A percentile compares a stretch with the other conserved stretches of the same genome.
phyloP scores from a whole-genome alignment of 2,329 filamentous ascomycete species.

The Ophiostoma populinum region DNA sequence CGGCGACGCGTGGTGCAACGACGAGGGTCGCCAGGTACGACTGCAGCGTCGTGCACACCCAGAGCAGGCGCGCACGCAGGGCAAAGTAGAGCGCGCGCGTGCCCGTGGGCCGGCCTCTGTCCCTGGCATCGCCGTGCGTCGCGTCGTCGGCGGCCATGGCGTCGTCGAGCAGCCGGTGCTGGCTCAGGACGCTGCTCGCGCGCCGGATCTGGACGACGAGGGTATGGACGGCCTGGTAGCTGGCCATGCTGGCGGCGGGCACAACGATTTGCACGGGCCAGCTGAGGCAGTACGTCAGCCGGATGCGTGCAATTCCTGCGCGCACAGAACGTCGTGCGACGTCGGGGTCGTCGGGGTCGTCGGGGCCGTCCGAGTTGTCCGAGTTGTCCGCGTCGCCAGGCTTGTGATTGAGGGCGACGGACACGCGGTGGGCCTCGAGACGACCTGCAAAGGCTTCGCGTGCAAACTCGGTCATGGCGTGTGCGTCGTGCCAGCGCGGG shows the following conservation, averaged over 20 bases:
- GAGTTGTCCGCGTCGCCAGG: background rate
- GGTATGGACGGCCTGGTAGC: slow-evolving; percentile 57
- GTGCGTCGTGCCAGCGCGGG: slow-evolving; percentile 60
- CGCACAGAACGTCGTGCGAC: slow-evolving; percentile 40
- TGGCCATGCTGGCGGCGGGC: slow-evolving; percentile 40
- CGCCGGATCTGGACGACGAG: slow-evolving; percentile 64
- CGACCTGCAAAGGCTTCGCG: slow-evolving; percentile 49
- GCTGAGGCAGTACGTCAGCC: slow-evolving; percentile 48
- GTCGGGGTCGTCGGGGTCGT: slow-evolving; percentile 19
- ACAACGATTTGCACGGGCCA: slow-evolving; percentile 59
- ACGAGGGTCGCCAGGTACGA: slow-evolving; percentile 62
- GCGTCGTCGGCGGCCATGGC: slow-evolving; percentile 1
- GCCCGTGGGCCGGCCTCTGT: slow-evolving; percentile 11
- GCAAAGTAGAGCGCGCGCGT: slow-evolving; percentile 35
- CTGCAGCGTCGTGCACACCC: slow-evolving; percentile 61
- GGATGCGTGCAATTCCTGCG: slow-evolving; percentile 42
- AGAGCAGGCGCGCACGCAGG: slow-evolving; percentile 52
- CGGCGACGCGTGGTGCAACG: slow-evolving; percentile 38
- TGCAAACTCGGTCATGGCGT: slow-evolving; percentile 60
- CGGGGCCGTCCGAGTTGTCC: background rate
- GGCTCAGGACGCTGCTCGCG: slow-evolving; percentile 48
- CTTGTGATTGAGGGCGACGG: slow-evolving; percentile 1
- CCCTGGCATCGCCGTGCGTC: slow-evolving; percentile 14
- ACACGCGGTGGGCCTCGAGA: slow-evolving; percentile 25
- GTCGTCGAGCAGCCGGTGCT: slow-evolving; percentile 27